Percentiles rank a stretch among this genome's conserved stretches.
Conservation (phyloP, 169 alveolate genomes). For the Plasmodium chabaudi region DNA sequence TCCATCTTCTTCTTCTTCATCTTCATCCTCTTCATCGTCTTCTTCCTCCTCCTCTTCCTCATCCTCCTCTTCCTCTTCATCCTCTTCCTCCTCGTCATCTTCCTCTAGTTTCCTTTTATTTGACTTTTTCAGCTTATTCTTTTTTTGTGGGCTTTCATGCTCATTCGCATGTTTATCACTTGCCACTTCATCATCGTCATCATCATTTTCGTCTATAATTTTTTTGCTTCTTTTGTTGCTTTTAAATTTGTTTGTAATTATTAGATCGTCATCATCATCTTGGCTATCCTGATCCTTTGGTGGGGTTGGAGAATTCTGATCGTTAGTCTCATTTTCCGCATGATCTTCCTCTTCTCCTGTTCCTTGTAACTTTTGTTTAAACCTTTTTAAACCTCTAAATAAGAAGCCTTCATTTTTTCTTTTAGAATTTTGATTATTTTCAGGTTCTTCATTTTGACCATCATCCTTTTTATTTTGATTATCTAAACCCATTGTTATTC, state of each 20-base stretch:
- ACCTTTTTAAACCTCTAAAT: slow-evolving; percentile 19
- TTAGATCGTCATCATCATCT: background rate
- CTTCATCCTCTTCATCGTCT: slow-evolving; percentile 78
- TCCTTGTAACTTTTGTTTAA: slow-evolving; percentile 38
- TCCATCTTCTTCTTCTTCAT: slow-evolving; percentile 71
- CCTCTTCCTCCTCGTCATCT: slow-evolving; percentile 77
- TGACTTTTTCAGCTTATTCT: slow-evolving; percentile 19
- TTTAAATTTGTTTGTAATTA: slow-evolving; percentile 2
- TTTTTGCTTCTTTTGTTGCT: slow-evolving; percentile 51
- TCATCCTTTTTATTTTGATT: slow-evolving; percentile 15
- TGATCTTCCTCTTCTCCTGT: background rate
- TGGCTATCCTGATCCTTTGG: background rate
- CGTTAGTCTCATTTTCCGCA: background rate
- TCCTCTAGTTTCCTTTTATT: slow-evolving; percentile 65
- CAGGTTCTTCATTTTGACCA: slow-evolving; percentile 1
- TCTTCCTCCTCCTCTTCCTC: slow-evolving; percentile 45
- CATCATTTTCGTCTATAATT: slow-evolving; percentile 54
- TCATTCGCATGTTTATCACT: background rate
- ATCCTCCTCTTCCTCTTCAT: slow-evolving; percentile 45
- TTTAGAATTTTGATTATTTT: slow-evolving; percentile 16
- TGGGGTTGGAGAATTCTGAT: background rate
- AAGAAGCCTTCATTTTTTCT: slow-evolving; percentile 61
- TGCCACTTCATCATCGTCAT: slow-evolving; percentile 3
- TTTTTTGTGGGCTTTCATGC: slow-evolving; percentile 60
- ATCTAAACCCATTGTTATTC: slow-evolving; percentile 5